phyloP scores from a whole-genome alignment of 805 yeast genomes.

The Cyberlindnera suaveolens region DNA sequence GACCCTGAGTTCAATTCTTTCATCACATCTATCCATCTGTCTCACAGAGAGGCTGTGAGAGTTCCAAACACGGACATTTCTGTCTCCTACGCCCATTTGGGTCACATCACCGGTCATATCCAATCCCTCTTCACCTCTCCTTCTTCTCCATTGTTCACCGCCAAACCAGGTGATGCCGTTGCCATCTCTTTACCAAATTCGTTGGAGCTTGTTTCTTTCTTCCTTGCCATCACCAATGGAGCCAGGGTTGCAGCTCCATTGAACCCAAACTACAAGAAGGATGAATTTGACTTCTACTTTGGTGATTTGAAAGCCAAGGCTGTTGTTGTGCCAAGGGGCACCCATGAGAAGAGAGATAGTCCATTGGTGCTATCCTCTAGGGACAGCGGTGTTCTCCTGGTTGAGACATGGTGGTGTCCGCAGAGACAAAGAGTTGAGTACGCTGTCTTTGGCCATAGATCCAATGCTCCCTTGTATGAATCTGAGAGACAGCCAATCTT shows the following conservation, averaged over 20 bases:
- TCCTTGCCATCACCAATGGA: constrained; percentile 50
- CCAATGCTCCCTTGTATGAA: constrained; percentile 24
- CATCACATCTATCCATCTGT: constrained; percentile 29
- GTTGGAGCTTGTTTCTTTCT: constrained; percentile 50
- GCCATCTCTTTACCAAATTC: constrained; percentile 59
- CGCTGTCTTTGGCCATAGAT: constrained; percentile 23
- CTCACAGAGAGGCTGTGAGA: constrained; percentile 36
- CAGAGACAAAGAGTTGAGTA: constrained; percentile 38
- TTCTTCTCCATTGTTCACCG: constrained; percentile 37
- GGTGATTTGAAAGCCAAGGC: constrained; percentile 53
- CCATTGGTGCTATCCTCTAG: constrained; percentile 47
- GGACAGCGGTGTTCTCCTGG: constrained; percentile 39
- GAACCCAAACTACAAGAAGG: constrained; percentile 54
- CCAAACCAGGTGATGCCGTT: constrained; percentile 24
- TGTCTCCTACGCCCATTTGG: constrained; percentile 38
- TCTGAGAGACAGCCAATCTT: constrained; percentile 26
- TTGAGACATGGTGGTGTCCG: constrained; percentile 44
- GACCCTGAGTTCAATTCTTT: constrained; percentile 24
- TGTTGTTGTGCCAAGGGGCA: constrained; percentile 51
- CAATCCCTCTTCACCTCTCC: constrained; percentile 39
- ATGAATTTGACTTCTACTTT: constrained; percentile 60
- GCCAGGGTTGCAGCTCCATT: constrained; percentile 63
- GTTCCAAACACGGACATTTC: constrained; percentile 40
- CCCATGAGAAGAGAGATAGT: constrained; percentile 27
- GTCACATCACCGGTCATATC: constrained; percentile 39